Conservation (phyloP, 2,329 filamentous ascomycete genomes). For the Penicillium janthinellum region DNA sequence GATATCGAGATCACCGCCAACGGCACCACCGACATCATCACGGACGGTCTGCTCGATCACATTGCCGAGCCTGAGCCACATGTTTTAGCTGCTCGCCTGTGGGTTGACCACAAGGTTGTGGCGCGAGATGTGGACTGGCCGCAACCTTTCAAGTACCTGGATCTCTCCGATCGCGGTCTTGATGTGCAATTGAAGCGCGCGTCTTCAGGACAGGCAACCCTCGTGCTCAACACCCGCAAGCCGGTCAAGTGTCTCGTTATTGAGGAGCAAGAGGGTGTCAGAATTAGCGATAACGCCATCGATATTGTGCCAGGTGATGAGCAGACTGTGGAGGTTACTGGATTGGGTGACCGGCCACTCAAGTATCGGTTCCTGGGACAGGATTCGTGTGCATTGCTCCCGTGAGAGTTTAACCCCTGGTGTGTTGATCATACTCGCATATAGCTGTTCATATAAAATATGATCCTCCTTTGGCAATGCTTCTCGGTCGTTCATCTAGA, state of each 20-base stretch:
- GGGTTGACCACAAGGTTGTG: constrained; percentile 54
- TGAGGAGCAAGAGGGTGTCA: constrained; percentile 58
- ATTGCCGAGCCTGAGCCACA: constrained; percentile 53
- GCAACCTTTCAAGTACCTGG: constrained; percentile 62
- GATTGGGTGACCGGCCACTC: constrained; percentile 21
- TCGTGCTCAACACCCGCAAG: constrained; percentile 50
- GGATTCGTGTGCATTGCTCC: constrained; percentile 11
- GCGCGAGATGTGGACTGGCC: constrained; percentile 63
- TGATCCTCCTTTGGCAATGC: background rate
- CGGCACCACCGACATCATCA: constrained; percentile 56
- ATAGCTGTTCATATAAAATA: background rate
- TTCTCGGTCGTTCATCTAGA: too few relatives aligned
- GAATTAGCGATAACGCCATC: constrained; percentile 58
- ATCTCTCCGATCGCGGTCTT: constrained; percentile 55
- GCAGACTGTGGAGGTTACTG: constrained; percentile 43
- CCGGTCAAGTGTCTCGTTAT: constrained; percentile 64
- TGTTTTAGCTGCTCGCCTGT: constrained; percentile 56
- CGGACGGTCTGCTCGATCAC: constrained; percentile 56
- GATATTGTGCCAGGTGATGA: constrained; percentile 62
- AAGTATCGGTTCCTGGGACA: constrained; percentile 35
- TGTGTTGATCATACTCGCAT: background rate
- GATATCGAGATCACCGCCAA: constrained; percentile 54
- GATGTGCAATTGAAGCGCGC: constrained; percentile 45
- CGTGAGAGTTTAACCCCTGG: background rate
- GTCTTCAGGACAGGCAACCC: constrained; percentile 35